Evolutionary conservation across 1,284 basidiomycete species (phyloP).

Genomic region (Ceratobasidium papillatum): DNA sequence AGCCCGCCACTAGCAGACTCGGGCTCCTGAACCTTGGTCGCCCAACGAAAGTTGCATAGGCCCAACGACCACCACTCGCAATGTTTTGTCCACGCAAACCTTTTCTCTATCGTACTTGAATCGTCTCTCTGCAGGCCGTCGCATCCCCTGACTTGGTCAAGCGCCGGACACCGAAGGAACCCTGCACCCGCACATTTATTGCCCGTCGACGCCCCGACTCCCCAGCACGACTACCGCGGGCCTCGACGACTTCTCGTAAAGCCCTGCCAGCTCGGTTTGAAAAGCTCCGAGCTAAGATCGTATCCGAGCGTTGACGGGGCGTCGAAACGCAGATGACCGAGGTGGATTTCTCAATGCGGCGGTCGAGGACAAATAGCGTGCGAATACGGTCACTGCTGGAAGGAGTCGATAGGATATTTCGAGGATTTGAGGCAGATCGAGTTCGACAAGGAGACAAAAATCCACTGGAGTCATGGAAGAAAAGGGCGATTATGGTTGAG

Average conservation of each 20-base stretch:
- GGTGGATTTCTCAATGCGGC: slow-evolving; percentile 57
- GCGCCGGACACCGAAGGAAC: slow-evolving; percentile 62
- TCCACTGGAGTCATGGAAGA: slow-evolving; percentile 67
- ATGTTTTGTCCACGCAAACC: no score
- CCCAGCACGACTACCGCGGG: slow-evolving; percentile 63
- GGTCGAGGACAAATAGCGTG: slow-evolving; percentile 78
- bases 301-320: slow-evolving; percentile 47
- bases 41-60: no score
- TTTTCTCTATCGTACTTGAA: no score
- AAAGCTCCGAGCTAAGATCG: slow-evolving; percentile 48
- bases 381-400: slow-evolving; percentile 82
- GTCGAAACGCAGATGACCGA: slow-evolving; percentile 56
- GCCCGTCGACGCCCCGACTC: slow-evolving; percentile 65
- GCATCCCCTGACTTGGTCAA: slow-evolving; percentile 52
- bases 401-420: slow-evolving; percentile 74
- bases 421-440: slow-evolving; percentile 70
- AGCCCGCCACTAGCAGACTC: no score
- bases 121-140: slow-evolving; percentile 4
- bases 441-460: slow-evolving; percentile 56
- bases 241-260: slow-evolving; percentile 69
- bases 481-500: slow-evolving; percentile 53
- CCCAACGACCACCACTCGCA: no score
- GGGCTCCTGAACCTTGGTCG: no score
- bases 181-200: slow-evolving; percentile 62
- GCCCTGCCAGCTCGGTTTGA: slow-evolving; percentile 62